Percentiles rank a stretch among this genome's conserved stretches.
Evolutionary conservation across 768 basidiomycete genomes (phyloP).

Genomic region (Boletus pseudopeckii): DNA sequence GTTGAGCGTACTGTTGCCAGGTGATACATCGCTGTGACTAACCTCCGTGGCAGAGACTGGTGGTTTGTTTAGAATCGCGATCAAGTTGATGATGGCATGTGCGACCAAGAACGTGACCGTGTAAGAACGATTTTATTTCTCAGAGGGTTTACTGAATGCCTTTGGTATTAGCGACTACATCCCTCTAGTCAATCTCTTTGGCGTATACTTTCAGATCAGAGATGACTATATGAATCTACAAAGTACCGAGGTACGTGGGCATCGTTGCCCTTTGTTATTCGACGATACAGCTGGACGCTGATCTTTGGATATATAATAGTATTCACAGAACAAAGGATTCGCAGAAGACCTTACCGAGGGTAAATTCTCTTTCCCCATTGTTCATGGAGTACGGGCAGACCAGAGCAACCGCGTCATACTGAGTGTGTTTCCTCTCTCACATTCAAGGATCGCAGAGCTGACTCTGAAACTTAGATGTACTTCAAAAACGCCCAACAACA

Average conservation of each 20-base stretch:
- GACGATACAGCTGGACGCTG: not conserved
- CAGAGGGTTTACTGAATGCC: not conserved
- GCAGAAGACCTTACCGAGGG: slow-evolving; percentile 78
- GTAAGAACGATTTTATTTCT: slow-evolving; percentile 36
- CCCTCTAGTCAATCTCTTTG: slow-evolving; percentile 89
- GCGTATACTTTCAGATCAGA: slow-evolving; percentile 94
- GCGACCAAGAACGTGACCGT: slow-evolving; percentile 56
- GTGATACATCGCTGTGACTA: slow-evolving; percentile 44
- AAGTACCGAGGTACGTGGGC: slow-evolving; percentile 63
- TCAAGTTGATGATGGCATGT: slow-evolving; percentile 97
- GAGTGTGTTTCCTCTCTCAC: slow-evolving; percentile 49
- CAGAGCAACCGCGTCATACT: slow-evolving; percentile 74
- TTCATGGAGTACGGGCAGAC: slow-evolving; percentile 79
- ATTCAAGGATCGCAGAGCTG: not conserved
- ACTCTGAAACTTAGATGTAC: slow-evolving; percentile 56
- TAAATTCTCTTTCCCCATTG: slow-evolving; percentile 77
- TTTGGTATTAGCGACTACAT: slow-evolving; percentile 68
- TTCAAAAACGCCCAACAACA: slow-evolving; percentile 86
- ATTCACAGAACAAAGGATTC: slow-evolving; percentile 61
- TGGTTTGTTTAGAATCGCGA: slow-evolving; percentile 84
- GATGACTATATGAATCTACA: slow-evolving; percentile 97
- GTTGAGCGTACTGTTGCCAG: slow-evolving; percentile 54
- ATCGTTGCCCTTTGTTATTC: not conserved
- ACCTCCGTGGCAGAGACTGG: slow-evolving; percentile 71
- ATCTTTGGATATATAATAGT: slow-evolving; percentile 37